These are phyloP conservation scores for Panicum miliaceum DNA, from an alignment of 176 grass and related monocot species.

Conservation along the genomic window DNA sequence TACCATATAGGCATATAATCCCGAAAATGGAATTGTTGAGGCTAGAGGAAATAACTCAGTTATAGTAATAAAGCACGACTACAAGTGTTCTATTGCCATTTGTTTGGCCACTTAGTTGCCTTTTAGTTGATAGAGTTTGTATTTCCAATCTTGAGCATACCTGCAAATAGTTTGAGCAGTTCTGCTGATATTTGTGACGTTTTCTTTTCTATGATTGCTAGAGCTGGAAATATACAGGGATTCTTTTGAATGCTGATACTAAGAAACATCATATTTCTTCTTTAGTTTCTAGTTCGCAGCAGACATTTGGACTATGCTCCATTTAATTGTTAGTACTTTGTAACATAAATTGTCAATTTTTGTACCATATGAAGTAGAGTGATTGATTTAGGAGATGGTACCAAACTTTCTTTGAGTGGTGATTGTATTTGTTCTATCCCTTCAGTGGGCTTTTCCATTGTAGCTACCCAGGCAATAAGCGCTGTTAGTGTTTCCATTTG, in stretches of 20 bases:
- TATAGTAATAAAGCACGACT: neutral
- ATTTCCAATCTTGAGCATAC: neutral
- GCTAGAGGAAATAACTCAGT: neutral
- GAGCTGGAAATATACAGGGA: conserved; percentile 41
- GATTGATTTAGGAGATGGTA: conserved; percentile 3
- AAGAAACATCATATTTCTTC: conserved; percentile 4
- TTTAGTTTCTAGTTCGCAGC: neutral
- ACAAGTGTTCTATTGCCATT: neutral
- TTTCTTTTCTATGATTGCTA: conserved; percentile 38
- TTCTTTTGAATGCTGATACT: neutral
- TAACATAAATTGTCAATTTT: conserved; percentile 19
- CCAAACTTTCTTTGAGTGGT: neutral
- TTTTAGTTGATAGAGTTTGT: neutral
- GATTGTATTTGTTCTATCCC: neutral
- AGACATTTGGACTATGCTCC: neutral
- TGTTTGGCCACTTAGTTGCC: neutral
- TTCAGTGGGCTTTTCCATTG: neutral
- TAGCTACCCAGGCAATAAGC: neutral
- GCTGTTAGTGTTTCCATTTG: conserved; percentile 18
- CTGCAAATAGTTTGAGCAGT: neutral
- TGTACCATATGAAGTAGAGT: neutral
- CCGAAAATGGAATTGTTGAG: neutral
- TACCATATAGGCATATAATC: conserved; percentile 10
- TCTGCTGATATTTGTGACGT: conserved; percentile 5
- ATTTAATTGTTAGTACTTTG: conserved; percentile 9